Evolutionary conservation across 2,329 filamentous ascomycete genomes (phyloP).

Genomic region (Thielaviopsis musarum): DNA sequence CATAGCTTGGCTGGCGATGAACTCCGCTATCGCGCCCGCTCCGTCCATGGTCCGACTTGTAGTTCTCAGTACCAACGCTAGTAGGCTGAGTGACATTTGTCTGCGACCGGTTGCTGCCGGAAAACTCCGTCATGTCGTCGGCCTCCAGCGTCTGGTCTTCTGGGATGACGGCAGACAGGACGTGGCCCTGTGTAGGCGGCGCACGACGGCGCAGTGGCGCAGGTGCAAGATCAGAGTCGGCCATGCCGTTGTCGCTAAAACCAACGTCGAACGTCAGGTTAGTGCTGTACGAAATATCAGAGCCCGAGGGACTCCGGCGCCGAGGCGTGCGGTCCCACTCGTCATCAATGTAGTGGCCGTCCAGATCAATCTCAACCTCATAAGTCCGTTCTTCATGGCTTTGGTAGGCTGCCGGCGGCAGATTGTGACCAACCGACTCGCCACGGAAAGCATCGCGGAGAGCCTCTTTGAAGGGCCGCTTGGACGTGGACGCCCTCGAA

Average conservation of each 20-base stretch:
- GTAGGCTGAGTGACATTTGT: constrained; percentile 38
- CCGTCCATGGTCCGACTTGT: constrained; percentile 14
- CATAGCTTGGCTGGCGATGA: constrained; percentile 7
- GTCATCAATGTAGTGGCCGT: constrained; percentile 16
- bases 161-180: constrained; percentile 41
- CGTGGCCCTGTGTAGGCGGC: constrained; percentile 39
- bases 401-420: constrained; percentile 30
- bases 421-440: constrained; percentile 34
- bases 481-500: constrained; percentile 16
- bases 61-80: constrained; percentile 30
- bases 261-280: background rate
- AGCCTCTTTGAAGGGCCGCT: constrained; percentile 38
- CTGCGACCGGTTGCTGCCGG: constrained; percentile 19
- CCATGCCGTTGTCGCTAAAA: constrained; percentile 8
- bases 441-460: constrained; percentile 46
- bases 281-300: constrained; percentile 4
- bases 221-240: constrained; percentile 13
- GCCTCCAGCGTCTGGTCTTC: constrained; percentile 30
- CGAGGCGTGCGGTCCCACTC: constrained; percentile 13
- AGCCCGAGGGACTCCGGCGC: constrained; percentile 3
- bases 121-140: constrained; percentile 25
- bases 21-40: background rate
- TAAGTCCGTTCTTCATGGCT: constrained; percentile 27
- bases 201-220: constrained; percentile 20
- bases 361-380: constrained; percentile 13